Base-by-base conservation (phyloP, 495 filamentous ascomycete genomes). In the Neurospora hispaniola region DNA sequence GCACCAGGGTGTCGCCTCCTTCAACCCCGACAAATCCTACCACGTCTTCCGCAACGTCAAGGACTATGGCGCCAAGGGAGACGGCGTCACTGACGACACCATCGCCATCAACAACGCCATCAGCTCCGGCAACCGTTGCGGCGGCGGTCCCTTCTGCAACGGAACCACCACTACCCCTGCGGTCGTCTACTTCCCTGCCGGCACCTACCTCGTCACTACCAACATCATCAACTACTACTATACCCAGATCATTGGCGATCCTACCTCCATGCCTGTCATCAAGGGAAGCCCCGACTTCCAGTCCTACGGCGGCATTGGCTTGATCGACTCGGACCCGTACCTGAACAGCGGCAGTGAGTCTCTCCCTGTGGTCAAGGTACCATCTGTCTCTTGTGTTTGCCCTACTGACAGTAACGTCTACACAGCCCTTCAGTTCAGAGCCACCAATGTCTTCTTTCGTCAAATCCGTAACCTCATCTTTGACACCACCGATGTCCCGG, bases 401-500 rank as follows among this genome's bases (percentile, higher is more conserved):
- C 1, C 27, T 18, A 16, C 27, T 66, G 14, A 66, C 54, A 66
- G 31, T 6, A 38, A 38, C 12, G 54, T 35, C 27, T 35, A 27
- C 27, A 66, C 54, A 66, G 54, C 27, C 27, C 27, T 66, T 74
- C 75, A 77, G 70, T 78, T 82, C 70, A 81, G 78, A 4, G 75
- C 86, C 4, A 93, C 90, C 20, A 97, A 97, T 86, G 54, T 66
- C 27, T 98, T 99, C 84, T 97, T 92, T 85, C 93, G 94, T 35
- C 91, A 95, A 75, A 83, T 99, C 73, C 92, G 95, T 76, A 98
- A 99, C 82, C 88, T 99, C 73, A 85, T 94, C 71, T 89, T 99
- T 77, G 95, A 99, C 79, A 83, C 93, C 2, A 93, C 88, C 35
- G 87, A 83, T 16, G 86, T 91, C 83, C 87, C 89, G 20, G 78